Conservation (phyloP, 2,329 filamentous ascomycete genomes). For the Penicillium palitans region DNA sequence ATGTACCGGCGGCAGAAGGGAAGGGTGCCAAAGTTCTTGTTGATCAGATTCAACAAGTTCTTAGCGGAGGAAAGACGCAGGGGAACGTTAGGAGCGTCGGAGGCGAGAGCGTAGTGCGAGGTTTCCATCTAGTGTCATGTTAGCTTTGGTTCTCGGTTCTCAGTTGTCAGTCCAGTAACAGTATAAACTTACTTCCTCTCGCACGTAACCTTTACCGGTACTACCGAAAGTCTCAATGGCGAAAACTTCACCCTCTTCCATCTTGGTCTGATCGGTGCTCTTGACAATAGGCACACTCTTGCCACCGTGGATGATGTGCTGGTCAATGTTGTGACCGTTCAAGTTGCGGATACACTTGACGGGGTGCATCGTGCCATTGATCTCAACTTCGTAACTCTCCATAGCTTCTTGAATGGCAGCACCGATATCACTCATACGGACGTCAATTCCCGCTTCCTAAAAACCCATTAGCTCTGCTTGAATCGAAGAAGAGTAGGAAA, state of each 20-base stretch:
- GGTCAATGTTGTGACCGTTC: conserved; percentile 86
- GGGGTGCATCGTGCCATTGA: conserved; percentile 74
- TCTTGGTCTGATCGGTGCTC: conserved; percentile 83
- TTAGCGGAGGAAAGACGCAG: conserved; percentile 80
- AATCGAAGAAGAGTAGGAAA: neutral
- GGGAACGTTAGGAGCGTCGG: conserved; percentile 72
- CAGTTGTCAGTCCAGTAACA: neutral
- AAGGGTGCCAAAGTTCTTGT: conserved; percentile 92
- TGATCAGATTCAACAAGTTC: conserved; percentile 81
- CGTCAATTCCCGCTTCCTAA: conserved; percentile 85
- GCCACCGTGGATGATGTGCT: conserved; percentile 83
- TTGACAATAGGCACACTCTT: conserved; percentile 96
- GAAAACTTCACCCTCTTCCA: conserved; percentile 96
- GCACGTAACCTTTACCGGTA: conserved; percentile 84
- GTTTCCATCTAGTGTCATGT: conserved; percentile 61
- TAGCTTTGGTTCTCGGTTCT: neutral
- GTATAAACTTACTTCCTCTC: conserved; percentile 69
- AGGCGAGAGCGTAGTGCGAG: conserved; percentile 80
- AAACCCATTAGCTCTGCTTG: conserved; percentile 13
- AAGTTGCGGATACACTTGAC: conserved; percentile 85
- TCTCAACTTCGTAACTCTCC: conserved; percentile 88
- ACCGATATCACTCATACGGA: conserved; percentile 81
- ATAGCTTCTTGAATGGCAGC: conserved; percentile 84
- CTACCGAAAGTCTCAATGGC: conserved; percentile 96
- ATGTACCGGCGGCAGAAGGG: conserved; percentile 90